Evolutionary conservation across 768 basidiomycete species (phyloP).

Genomic region (Gloeopeniophorella convolvens): DNA sequence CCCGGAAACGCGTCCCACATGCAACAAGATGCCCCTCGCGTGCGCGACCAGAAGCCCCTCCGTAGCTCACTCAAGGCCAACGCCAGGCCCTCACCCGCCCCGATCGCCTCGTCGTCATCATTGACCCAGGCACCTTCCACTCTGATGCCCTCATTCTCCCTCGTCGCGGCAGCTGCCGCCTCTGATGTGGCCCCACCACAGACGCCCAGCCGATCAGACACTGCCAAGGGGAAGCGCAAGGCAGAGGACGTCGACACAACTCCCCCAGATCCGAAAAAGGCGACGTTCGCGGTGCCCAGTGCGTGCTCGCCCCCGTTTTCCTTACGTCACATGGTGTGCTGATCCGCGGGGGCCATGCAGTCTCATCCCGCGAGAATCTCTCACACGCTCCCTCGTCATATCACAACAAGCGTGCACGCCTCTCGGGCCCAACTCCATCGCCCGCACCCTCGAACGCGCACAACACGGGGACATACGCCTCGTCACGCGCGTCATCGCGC

Average conservation of each 20-base stretch:
- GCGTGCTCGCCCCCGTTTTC: slow-evolving; percentile 26
- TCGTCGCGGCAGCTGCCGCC: slow-evolving; percentile 21
- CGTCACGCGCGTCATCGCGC: slow-evolving; percentile 29
- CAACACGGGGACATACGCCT: slow-evolving; percentile 40
- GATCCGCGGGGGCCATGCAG: slow-evolving; percentile 16
- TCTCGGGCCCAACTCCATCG: slow-evolving; percentile 38
- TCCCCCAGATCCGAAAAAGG: slow-evolving; percentile 54
- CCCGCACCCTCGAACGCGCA: slow-evolving; percentile 34
- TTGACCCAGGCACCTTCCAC: not conserved
- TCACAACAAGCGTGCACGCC: slow-evolving; percentile 61
- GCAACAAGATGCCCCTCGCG: slow-evolving; percentile 16
- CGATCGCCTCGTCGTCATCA: slow-evolving; percentile 19
- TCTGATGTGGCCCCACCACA: slow-evolving; percentile 23
- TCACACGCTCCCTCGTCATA: slow-evolving; percentile 67
- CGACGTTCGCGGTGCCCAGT: slow-evolving; percentile 62
- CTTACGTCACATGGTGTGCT: not conserved
- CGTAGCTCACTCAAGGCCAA: slow-evolving; percentile 18
- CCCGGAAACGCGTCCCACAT: slow-evolving; percentile 11
- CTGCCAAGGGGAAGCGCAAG: slow-evolving; percentile 59
- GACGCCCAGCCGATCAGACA: slow-evolving; percentile 28
- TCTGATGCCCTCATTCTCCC: slow-evolving; percentile 11
- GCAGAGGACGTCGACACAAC: slow-evolving; percentile 68
- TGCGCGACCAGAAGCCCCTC: slow-evolving; percentile 17
- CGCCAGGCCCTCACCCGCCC: slow-evolving; percentile 9
- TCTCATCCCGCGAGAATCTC: slow-evolving; percentile 28